Percentiles rank a stretch among this genome's conserved stretches.
Evolutionary conservation across 768 basidiomycete species (phyloP).

Genomic region (Termitomyces sp.): DNA sequence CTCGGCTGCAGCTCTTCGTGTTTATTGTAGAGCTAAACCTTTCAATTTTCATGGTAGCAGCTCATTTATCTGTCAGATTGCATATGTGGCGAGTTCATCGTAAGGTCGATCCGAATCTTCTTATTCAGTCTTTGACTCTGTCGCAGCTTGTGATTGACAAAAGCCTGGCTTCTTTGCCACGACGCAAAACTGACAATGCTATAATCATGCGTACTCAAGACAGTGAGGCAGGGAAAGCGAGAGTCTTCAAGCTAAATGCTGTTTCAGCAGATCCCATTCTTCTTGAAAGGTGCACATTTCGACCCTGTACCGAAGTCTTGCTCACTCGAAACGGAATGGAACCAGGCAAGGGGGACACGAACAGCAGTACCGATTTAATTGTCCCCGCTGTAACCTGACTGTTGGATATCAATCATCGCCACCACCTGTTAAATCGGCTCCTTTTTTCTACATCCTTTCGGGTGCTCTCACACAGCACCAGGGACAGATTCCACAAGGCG

Average conservation of each 20-base stretch:
- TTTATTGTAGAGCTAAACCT: constrained; percentile 59
- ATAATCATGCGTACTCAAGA: constrained; percentile 77
- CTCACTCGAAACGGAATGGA: not conserved
- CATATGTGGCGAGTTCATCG: constrained; percentile 85
- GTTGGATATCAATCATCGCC: constrained; percentile 77
- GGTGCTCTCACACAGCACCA: constrained; percentile 87
- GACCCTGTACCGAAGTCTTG: not conserved
- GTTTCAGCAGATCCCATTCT: constrained; percentile 62
- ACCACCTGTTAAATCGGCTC: constrained; percentile 70
- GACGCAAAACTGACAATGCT: constrained; percentile 73
- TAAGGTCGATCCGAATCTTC: constrained; percentile 28
- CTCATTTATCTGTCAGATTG: constrained; percentile 48
- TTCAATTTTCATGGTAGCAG: constrained; percentile 9
- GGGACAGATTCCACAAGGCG: constrained; percentile 80
- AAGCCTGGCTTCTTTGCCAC: constrained; percentile 60
- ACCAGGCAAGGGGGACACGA: constrained; percentile 64
- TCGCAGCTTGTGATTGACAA: constrained; percentile 78
- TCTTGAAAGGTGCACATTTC: constrained; percentile 60
- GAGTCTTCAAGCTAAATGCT: constrained; percentile 87
- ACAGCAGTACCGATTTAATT: constrained; percentile 67
- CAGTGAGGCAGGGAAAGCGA: constrained; percentile 46
- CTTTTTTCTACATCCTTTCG: constrained; percentile 74
- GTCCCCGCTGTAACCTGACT: constrained; percentile 61
- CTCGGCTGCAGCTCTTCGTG: constrained; percentile 69
- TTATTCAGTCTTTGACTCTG: not conserved